phyloP scores from a whole-genome alignment of 2,329 filamentous ascomycete genomes.

The Sarocladium brachiariae region DNA sequence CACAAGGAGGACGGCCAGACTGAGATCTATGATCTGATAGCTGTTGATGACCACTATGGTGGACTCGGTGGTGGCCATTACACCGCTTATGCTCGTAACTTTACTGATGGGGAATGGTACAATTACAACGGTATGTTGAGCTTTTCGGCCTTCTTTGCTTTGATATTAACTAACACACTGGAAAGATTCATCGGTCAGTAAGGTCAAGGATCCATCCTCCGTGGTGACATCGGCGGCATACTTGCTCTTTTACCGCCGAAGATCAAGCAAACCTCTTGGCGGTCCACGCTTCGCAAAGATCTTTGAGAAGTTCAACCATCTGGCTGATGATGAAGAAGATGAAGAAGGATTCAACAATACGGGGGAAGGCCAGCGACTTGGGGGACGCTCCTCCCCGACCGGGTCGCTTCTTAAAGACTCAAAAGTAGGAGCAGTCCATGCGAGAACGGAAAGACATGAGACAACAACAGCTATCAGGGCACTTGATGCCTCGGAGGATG shows the following conservation, averaged over 20 bases:
- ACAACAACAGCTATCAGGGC: conserved; percentile 30
- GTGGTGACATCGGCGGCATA: conserved; percentile 77
- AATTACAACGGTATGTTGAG: conserved; percentile 79
- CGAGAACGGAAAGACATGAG: conserved; percentile 29
- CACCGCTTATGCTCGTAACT: conserved; percentile 90
- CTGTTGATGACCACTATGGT: conserved; percentile 92
- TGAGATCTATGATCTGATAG: conserved; percentile 87
- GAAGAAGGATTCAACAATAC: conserved; percentile 38
- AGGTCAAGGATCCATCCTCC: conserved; percentile 49
- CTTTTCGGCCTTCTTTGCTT: background rate
- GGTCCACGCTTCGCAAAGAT: conserved; percentile 69
- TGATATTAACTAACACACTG: conserved; percentile 30
- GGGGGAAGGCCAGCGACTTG: conserved; percentile 86
- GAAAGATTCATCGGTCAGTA: conserved; percentile 67
- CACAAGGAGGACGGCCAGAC: conserved; percentile 74
- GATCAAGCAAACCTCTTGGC: conserved; percentile 69
- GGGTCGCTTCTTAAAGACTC: conserved; percentile 1
- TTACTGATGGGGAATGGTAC: conserved; percentile 84
- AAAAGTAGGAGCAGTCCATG: conserved; percentile 1
- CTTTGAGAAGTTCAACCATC: conserved; percentile 54
- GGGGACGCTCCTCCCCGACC: conserved; percentile 56
- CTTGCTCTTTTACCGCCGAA: conserved; percentile 89
- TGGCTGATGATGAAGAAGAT: conserved; percentile 37
- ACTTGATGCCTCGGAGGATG: conserved; percentile 20
- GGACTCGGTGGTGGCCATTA: conserved; percentile 93